phyloP scores from a whole-genome alignment of 1,284 basidiomycete species.

The Microstroma glucosiphilum region DNA sequence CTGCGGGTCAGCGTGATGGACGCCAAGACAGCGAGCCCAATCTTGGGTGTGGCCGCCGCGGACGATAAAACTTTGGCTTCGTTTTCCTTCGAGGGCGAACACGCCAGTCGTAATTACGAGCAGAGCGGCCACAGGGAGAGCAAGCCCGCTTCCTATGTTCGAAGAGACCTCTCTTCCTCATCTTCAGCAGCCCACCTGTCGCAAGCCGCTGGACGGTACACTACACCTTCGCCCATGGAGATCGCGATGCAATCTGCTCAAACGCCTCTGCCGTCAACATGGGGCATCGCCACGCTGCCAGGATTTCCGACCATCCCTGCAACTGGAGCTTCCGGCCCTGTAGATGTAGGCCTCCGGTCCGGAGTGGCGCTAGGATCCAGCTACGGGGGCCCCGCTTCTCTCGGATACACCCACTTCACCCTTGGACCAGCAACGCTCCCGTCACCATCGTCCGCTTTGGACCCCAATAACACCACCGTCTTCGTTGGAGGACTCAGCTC shows the following conservation, averaged over 20 bases:
- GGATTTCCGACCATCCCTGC: slow-evolving; percentile 1
- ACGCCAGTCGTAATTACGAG: background rate
- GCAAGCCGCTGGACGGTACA: background rate
- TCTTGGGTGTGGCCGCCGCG: no score
- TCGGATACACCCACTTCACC: background rate
- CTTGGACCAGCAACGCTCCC: slow-evolving; percentile 4
- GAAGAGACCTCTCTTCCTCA: background rate
- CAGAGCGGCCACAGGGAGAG: background rate
- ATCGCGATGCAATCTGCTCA: background rate
- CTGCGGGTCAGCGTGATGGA: background rate
- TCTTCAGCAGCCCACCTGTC: background rate
- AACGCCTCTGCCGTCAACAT: background rate
- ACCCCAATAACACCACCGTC: slow-evolving; percentile 49
- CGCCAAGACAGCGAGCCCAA: no score
- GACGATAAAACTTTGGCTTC: background rate
- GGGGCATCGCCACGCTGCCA: background rate
- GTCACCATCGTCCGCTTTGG: slow-evolving; percentile 24
- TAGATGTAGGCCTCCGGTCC: background rate
- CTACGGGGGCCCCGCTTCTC: slow-evolving; percentile 1
- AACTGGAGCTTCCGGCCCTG: background rate
- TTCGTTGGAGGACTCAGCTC: slow-evolving; percentile 47
- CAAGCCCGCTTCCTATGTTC: background rate
- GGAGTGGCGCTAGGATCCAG: slow-evolving; percentile 1
- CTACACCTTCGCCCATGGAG: background rate
- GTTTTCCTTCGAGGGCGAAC: background rate